Evolutionary conservation across 306 rosid species (phyloP).

Genomic region (Geum urbanum): DNA sequence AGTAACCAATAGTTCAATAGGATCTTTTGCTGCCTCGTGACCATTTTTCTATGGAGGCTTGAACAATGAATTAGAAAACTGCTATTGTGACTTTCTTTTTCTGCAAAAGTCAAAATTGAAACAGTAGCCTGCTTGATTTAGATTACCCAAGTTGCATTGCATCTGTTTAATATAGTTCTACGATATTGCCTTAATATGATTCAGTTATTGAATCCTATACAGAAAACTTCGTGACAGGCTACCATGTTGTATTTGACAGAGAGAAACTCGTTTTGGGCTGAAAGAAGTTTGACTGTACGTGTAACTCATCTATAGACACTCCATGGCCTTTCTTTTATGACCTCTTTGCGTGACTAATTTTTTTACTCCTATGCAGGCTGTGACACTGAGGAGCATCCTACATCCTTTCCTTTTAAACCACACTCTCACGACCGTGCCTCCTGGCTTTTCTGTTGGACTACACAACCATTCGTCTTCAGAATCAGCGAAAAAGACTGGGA

Average conservation of each 20-base stretch:
- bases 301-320: slow-evolving; percentile 20
- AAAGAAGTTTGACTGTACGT: slow-evolving; percentile 80
- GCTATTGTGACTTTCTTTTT: neutral
- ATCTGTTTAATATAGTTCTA: slow-evolving; percentile 4
- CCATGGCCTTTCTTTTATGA: slow-evolving; percentile 6
- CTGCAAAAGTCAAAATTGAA: neutral
- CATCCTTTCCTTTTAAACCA: slow-evolving; percentile 31
- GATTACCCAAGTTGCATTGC: slow-evolving; percentile 3
- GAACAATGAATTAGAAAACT: neutral
- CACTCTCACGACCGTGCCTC: slow-evolving; percentile 50
- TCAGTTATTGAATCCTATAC: slow-evolving; percentile 34
- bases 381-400: slow-evolving; percentile 53
- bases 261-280: slow-evolving; percentile 79
- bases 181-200: neutral
- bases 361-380: slow-evolving; percentile 52
- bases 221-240: slow-evolving; percentile 95
- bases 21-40: neutral
- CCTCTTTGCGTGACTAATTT: slow-evolving; percentile 5
- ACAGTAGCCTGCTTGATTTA: neutral
- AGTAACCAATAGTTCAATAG: neutral
- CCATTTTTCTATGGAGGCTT: neutral
- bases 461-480: slow-evolving; percentile 45
- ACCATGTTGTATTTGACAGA: slow-evolving; percentile 79
- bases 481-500: slow-evolving; percentile 27
- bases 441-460: slow-evolving; percentile 67